phyloP scores from a whole-genome alignment of 306 rosid species.

The Vigna reflexopilosa region DNA sequence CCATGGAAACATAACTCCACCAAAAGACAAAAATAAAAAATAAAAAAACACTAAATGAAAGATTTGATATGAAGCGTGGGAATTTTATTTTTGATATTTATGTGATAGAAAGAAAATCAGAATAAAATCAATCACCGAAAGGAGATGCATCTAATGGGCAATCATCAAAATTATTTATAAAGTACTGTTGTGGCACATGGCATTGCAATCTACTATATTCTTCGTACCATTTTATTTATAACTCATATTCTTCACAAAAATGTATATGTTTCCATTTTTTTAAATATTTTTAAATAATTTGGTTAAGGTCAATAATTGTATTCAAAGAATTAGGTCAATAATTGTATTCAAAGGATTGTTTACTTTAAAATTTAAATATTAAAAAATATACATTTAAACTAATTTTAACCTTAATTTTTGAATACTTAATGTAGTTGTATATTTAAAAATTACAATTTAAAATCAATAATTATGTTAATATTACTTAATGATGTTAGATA shows the following conservation, averaged over 20 bases:
- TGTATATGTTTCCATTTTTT: no score
- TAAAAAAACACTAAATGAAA: neutral
- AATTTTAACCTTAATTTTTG: no score
- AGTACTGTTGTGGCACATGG: constrained; percentile 7
- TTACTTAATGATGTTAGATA: no score
- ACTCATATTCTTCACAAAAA: neutral
- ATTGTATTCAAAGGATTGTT: no score
- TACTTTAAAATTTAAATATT: no score
- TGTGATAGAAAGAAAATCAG: constrained; percentile 12
- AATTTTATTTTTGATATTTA: neutral
- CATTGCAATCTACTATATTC: neutral
- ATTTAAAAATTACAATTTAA: no score
- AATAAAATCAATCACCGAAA: constrained; percentile 16
- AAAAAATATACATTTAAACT: no score
- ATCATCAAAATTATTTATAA: neutral
- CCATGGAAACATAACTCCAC: neutral
- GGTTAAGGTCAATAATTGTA: no score
- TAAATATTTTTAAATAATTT: no score
- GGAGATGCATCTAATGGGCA: neutral
- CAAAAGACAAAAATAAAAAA: neutral
- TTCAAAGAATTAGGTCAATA: no score
- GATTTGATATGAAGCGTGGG: neutral
- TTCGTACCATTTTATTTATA: neutral
- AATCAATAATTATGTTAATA: no score
- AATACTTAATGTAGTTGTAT: no score